These are phyloP conservation scores for Metarhizium anisopliae DNA, from an alignment of 2,329 filamentous ascomycete genomes.

Conservation along the genomic window DNA sequence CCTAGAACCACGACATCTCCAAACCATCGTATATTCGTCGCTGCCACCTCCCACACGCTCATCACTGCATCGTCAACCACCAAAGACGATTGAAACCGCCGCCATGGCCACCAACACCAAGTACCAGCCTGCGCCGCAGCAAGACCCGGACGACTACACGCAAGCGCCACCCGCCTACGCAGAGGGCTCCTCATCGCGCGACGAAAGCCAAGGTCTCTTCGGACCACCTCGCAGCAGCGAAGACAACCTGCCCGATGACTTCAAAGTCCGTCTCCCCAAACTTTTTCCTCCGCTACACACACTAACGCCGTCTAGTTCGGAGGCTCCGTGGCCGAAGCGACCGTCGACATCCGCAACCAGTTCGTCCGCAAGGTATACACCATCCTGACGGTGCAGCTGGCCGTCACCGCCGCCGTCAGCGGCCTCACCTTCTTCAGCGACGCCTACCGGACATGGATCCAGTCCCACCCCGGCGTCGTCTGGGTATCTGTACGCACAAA, in stretches of 20 bases:
- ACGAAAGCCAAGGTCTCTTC: constrained; percentile 48
- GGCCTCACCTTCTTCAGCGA: constrained; percentile 76
- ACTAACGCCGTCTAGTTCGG: constrained; percentile 55
- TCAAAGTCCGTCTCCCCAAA: constrained; percentile 57
- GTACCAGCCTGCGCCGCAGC: constrained; percentile 74
- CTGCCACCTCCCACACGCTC: too few relatives aligned
- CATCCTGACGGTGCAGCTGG: constrained; percentile 89
- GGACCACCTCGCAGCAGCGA: constrained; percentile 68
- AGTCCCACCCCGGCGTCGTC: constrained; percentile 73
- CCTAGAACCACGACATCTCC: too few relatives aligned
- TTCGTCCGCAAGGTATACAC: constrained; percentile 97
- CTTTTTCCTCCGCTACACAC: neutral
- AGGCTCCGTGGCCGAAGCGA: constrained; percentile 85
- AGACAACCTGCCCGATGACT: constrained; percentile 92
- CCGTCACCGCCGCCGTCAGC: constrained; percentile 74
- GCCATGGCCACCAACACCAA: constrained; percentile 68
- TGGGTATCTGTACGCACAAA: constrained; percentile 59
- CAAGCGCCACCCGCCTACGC: constrained; percentile 77
- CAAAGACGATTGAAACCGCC: neutral
- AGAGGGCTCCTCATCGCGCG: constrained; percentile 44
- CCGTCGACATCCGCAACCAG: constrained; percentile 91
- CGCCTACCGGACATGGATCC: constrained; percentile 79
- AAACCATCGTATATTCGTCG: too few relatives aligned
- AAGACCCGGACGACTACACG: constrained; percentile 76
- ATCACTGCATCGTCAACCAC: too few relatives aligned